Percentiles rank a stretch among this genome's conserved stretches.
Conservation (phyloP, 306 rosid genomes). For the Cajanus cajan region DNA sequence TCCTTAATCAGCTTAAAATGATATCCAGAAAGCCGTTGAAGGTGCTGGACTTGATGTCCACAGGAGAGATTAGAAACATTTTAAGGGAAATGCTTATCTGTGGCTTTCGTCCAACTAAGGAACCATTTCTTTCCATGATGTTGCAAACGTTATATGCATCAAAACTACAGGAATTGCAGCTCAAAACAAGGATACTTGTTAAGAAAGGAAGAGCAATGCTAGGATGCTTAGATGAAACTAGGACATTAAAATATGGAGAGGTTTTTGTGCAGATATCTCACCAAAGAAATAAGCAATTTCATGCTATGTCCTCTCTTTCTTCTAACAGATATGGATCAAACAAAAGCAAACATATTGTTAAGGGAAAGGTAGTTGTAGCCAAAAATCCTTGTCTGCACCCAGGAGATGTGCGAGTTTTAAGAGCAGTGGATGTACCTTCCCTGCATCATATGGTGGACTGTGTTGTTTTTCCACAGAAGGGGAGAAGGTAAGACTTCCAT, state of each 20-base stretch:
- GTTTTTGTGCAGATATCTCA: constrained; percentile 53
- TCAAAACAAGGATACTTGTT: constrained; percentile 63
- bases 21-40: constrained; percentile 53
- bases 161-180: constrained; percentile 63
- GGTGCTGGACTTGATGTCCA: constrained; percentile 71
- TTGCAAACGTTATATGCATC: constrained; percentile 68
- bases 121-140: constrained; percentile 85
- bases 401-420: constrained; percentile 55
- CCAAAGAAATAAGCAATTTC: not conserved
- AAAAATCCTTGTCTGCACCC: constrained; percentile 71
- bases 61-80: constrained; percentile 60
- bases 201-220: constrained; percentile 77
- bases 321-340: constrained; percentile 4
- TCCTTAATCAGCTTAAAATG: constrained; percentile 49
- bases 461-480: constrained; percentile 83
- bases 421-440: constrained; percentile 61
- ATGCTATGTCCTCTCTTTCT: not conserved
- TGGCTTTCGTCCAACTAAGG: constrained; percentile 52
- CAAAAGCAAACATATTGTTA: constrained; percentile 21
- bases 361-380: constrained; percentile 50
- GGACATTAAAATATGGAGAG: constrained; percentile 70
- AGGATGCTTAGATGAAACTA: constrained; percentile 89
- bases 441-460: constrained; percentile 80
- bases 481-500: constrained; percentile 45
- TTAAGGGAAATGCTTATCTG: constrained; percentile 54